These are phyloP conservation scores for Leccinum obscurum DNA, from an alignment of 768 basidiomycete species.

Conservation along the genomic window DNA sequence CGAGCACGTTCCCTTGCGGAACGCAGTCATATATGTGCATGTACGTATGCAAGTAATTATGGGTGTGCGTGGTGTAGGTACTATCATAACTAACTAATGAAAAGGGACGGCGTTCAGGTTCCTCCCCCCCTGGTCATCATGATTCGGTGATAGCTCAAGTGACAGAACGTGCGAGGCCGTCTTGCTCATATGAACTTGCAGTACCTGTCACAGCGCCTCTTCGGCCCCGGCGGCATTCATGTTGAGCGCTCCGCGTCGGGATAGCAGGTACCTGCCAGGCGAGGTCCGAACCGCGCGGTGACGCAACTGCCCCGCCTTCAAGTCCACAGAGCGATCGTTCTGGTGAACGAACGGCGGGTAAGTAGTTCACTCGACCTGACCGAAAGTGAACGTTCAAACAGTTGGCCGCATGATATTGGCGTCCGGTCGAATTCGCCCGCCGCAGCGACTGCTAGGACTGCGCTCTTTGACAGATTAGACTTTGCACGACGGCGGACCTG, in stretches of 20 bases:
- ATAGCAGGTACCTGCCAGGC: not conserved
- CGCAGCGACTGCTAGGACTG: not conserved
- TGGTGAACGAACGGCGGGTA: not conserved
- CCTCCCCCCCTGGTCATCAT: not conserved
- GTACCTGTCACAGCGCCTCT: not conserved
- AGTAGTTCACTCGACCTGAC: not conserved
- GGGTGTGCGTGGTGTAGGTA: not conserved
- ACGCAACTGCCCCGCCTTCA: not conserved
- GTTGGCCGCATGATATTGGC: not conserved
- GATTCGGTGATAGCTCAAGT: not conserved
- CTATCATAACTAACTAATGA: not conserved
- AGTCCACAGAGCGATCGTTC: not conserved
- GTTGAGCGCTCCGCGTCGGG: not conserved
- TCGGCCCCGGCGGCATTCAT: not conserved
- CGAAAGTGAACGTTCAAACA: not conserved
- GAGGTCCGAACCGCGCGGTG: not conserved
- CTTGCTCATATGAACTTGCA: not conserved
- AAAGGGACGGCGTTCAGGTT: not conserved
- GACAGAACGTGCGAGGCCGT: not conserved
- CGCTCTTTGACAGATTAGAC: constrained; percentile 8
- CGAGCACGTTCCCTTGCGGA: constrained; percentile 1
- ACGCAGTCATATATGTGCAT: not conserved
- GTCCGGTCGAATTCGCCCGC: not conserved
- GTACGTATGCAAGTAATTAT: not conserved
- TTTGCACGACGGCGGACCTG: constrained; percentile 1